Evolutionary conservation across 192 early-diverging fungal species (phyloP).

Genomic region (Geosiphon pyriformis): DNA sequence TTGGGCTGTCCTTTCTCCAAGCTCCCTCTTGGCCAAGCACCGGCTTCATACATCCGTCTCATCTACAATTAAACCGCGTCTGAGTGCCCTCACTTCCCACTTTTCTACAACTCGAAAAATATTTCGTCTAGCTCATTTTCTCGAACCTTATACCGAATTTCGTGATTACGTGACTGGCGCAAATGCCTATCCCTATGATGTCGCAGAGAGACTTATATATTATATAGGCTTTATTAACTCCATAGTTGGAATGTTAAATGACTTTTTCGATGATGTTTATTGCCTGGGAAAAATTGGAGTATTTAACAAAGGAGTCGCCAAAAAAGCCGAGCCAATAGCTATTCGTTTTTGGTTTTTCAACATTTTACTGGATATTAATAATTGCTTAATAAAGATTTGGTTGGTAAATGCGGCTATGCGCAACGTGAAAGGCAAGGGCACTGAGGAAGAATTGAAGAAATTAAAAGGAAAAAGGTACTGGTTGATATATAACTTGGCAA

Average conservation of each 20-base stretch:
- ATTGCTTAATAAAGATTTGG: conserved; percentile 38
- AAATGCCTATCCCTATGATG: conserved; percentile 2
- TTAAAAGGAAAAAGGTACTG: conserved; percentile 46
- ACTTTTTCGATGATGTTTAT: conserved; percentile 69
- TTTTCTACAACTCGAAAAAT: conserved; percentile 73
- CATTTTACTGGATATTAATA: conserved; percentile 63
- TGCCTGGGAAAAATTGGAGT: conserved; percentile 68
- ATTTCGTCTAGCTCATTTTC: conserved; percentile 62
- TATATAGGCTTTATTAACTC: conserved; percentile 38
- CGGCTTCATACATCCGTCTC: conserved; percentile 16
- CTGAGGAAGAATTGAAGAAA: conserved; percentile 28
- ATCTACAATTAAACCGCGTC: conserved; percentile 16
- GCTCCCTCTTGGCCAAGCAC: conserved; percentile 29
- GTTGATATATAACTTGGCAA: conserved; percentile 53
- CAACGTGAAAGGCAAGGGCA: conserved; percentile 4
- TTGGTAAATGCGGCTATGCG: conserved; percentile 24
- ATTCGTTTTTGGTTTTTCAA: conserved; percentile 65
- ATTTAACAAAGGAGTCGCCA: conserved; percentile 42
- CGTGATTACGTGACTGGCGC: conserved; percentile 11
- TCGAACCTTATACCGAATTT: conserved; percentile 62
- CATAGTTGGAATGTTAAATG: conserved; percentile 55
- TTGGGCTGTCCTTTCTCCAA: conserved; percentile 29
- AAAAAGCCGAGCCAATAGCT: conserved; percentile 53
- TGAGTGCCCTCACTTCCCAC: conserved; percentile 53
- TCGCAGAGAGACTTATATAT: background rate